Evolutionary conservation across 2,329 filamentous ascomycete genomes (phyloP).

Genomic region (Ophiostoma sp.): DNA sequence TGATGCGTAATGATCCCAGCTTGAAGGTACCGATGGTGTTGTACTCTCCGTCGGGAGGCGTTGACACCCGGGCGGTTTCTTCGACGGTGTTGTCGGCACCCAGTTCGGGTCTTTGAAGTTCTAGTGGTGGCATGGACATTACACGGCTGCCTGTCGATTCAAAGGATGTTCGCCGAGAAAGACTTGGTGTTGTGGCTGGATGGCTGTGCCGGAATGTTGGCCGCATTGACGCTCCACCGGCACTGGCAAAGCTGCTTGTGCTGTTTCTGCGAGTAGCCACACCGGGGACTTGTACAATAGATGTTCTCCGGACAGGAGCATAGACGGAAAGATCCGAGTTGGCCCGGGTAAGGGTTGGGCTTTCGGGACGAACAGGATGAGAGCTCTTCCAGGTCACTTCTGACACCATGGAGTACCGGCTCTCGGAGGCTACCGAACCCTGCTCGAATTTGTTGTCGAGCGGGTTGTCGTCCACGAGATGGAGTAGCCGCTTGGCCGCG

Average conservation of each 20-base stretch:
- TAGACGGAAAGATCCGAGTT: slow-evolving; percentile 52
- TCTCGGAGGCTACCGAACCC: slow-evolving; percentile 40
- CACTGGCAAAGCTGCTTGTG: slow-evolving; percentile 29
- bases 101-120: slow-evolving; percentile 27
- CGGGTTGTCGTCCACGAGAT: slow-evolving; percentile 40
- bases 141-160: slow-evolving; percentile 40
- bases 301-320: slow-evolving; percentile 50
- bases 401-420: slow-evolving; percentile 37
- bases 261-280: slow-evolving; percentile 47
- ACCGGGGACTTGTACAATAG: slow-evolving; percentile 51
- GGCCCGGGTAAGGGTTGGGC: slow-evolving; percentile 40
- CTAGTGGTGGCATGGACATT: slow-evolving; percentile 39
- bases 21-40: slow-evolving; percentile 62
- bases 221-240: slow-evolving; percentile 32
- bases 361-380: slow-evolving; percentile 36
- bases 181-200: slow-evolving; percentile 41
- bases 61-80: slow-evolving; percentile 42
- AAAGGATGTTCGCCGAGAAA: slow-evolving; percentile 44
- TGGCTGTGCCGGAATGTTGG: slow-evolving; percentile 43
- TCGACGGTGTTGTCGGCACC: slow-evolving; percentile 20
- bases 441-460: slow-evolving; percentile 40
- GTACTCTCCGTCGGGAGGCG: slow-evolving; percentile 58
- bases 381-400: slow-evolving; percentile 43
- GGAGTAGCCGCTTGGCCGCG: slow-evolving; percentile 47
- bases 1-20: slow-evolving; percentile 62